Base-by-base conservation (phyloP, 192 early-diverging fungal species). In the Gryganskiella cystojenkinii region DNA sequence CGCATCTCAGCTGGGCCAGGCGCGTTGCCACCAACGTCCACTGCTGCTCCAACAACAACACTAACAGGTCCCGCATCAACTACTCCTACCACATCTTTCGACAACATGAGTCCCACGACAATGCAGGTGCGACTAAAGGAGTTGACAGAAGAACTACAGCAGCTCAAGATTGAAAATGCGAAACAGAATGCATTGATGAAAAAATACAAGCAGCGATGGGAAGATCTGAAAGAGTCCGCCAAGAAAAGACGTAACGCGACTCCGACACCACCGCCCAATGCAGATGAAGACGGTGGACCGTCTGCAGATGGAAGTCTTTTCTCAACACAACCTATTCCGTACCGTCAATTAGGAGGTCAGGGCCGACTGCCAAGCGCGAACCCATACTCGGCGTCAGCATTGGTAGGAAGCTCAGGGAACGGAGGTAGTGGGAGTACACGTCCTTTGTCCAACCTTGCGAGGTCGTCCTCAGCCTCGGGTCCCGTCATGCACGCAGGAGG, bases 131-230 rank as follows among this genome's bases (percentile, higher is more conserved):
- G 84, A 3, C 70, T 93, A 5, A 75, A 78, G 45, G 81, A 89
- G 40, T 57, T 94, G 31, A 92, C 92, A 55, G 81, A 82, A 7
- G 90, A 94, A 59, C 64, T 92, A 22, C 46, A 64, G 15, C 20
- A 57, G 1, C 49, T 88, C 9, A 76, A 71, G 28, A 54, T 71
- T 7, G 86, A 90, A 37, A 80, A 82, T 58, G 71, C 90, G 9
- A 82, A 75, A 60, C 87, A 89, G 64, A 80, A 81, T 33, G 40
- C 59, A 2, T 70, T 89, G 40, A 83, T 92, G 78, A 68, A 59
- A 45, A 91, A 91, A 72, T 94, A 93, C 61, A 90, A 85, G 65
- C 90, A 92, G 30, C 82, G 91, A 40, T 95, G 92, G 92, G 89
- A 92, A 47, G 92, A 90, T 52, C 72, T 94, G 30, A 94, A 92